Percentiles rank a stretch among this genome's conserved stretches.
Evolutionary conservation across 1,284 basidiomycete species (phyloP).

Genomic region (Austroboletus rostrupii): DNA sequence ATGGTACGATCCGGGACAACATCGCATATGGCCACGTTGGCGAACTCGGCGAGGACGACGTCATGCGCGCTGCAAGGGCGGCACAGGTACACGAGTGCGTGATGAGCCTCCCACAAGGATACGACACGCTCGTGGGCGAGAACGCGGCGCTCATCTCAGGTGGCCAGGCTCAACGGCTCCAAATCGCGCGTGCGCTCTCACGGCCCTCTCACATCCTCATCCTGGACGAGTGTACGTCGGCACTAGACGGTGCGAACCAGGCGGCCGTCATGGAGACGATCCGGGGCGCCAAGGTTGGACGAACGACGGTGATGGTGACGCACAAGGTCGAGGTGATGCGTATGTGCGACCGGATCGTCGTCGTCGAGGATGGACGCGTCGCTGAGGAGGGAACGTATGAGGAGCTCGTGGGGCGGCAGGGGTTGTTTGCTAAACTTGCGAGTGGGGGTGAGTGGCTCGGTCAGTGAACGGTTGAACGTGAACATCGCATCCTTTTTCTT

Average conservation of each 20-base stretch:
- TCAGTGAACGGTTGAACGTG: constrained; percentile 25
- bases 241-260: constrained; percentile 83
- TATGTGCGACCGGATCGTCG: constrained; percentile 86
- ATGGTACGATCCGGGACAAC: constrained; percentile 81
- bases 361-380: constrained; percentile 74
- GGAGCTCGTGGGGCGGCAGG: constrained; percentile 62
- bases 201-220: constrained; percentile 73
- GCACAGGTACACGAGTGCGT: constrained; percentile 91
- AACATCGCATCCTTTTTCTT: not conserved
- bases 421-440: constrained; percentile 80
- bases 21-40: constrained; percentile 68
- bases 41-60: constrained; percentile 44
- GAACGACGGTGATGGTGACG: constrained; percentile 89
- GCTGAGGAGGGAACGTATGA: constrained; percentile 80
- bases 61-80: constrained; percentile 65
- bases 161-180: constrained; percentile 90
- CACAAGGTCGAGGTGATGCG: constrained; percentile 92
- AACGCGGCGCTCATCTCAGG: constrained; percentile 87
- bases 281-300: constrained; percentile 53
- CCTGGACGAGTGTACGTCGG: constrained; percentile 92
- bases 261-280: constrained; percentile 78
- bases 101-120: constrained; percentile 72
- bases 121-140: constrained; percentile 85
- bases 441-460: constrained; percentile 83
- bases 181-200: constrained; percentile 87